A percentile compares a stretch with the other conserved stretches of the same genome.
These are phyloP conservation scores for Seiridium cupressi DNA, from an alignment of 2,329 filamentous ascomycete genomes.

Conservation along the genomic window DNA sequence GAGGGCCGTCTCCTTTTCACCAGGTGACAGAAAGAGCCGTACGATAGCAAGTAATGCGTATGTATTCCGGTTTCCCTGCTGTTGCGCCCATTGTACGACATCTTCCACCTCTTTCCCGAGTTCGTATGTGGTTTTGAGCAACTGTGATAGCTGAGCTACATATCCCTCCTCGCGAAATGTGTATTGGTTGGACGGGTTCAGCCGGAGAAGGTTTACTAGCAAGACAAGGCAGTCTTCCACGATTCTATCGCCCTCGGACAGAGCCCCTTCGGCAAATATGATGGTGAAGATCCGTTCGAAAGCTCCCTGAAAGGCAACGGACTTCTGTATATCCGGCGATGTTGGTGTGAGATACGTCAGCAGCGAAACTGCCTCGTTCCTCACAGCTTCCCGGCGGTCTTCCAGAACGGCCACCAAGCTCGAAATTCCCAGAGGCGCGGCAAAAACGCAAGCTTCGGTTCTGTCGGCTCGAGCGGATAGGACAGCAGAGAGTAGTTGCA, in stretches of 20 bases:
- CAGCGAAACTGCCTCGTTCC: conserved; percentile 84
- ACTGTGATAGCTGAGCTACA: conserved; percentile 66
- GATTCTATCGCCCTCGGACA: conserved; percentile 78
- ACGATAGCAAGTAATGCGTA: conserved; percentile 87
- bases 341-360: conserved; percentile 85
- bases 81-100: conserved; percentile 71
- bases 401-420: conserved; percentile 81
- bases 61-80: conserved; percentile 82
- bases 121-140: conserved; percentile 62
- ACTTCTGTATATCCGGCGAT: conserved; percentile 86
- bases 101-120: conserved; percentile 54
- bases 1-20: conserved; percentile 74
- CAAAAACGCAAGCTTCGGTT: conserved; percentile 91
- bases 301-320: conserved; percentile 92
- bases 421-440: conserved; percentile 83
- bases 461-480: conserved; percentile 82
- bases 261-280: conserved; percentile 76
- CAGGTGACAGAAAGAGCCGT: conserved; percentile 77
- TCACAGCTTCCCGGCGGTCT: conserved; percentile 80
- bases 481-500: conserved; percentile 87
- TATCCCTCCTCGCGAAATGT: conserved; percentile 90
- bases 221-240: conserved; percentile 93
- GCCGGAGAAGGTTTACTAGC: conserved; percentile 80
- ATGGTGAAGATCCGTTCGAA: conserved; percentile 85
- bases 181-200: conserved; percentile 90